Evolutionary conservation across 495 filamentous ascomycete genomes (phyloP).

Genomic region (Daldinia decipiens): DNA sequence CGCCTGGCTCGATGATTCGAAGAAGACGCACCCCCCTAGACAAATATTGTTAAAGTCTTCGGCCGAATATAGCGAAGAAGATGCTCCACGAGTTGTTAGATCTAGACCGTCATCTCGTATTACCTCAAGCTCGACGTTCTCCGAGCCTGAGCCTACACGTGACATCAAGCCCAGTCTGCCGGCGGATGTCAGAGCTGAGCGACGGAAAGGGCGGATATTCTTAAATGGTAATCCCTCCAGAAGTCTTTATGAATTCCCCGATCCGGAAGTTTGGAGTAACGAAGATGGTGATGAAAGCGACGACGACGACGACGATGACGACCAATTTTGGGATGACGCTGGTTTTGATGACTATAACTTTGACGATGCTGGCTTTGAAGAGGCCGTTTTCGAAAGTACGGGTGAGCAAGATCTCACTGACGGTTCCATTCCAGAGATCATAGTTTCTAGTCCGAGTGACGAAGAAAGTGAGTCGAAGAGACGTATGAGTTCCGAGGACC

Average conservation of each 20-base stretch:
- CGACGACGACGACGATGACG: constrained; percentile 11
- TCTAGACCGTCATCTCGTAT: background rate
- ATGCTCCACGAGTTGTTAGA: background rate
- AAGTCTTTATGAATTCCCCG: constrained; percentile 28
- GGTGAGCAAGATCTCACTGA: background rate
- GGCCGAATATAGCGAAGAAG: background rate
- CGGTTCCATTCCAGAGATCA: constrained; percentile 10
- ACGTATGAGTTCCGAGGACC: background rate
- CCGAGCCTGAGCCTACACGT: background rate
- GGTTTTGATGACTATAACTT: constrained; percentile 15
- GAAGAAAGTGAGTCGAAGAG: background rate
- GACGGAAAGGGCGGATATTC: constrained; percentile 34
- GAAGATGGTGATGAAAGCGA: constrained; percentile 1
- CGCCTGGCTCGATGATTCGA: constrained; percentile 1
- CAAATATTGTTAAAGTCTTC: background rate
- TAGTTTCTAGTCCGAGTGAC: constrained; percentile 8
- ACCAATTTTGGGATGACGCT: constrained; percentile 31
- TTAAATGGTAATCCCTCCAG: background rate
- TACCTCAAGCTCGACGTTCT: background rate
- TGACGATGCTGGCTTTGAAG: background rate
- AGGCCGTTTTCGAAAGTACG: background rate
- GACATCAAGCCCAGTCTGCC: no score
- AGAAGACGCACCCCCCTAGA: background rate
- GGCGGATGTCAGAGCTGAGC: constrained; percentile 13
- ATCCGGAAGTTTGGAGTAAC: constrained; percentile 20